A percentile compares a stretch with the other conserved stretches of the same genome.
Evolutionary conservation across 1,284 basidiomycete genomes (phyloP).

Genomic region (Trametes versicolor): DNA sequence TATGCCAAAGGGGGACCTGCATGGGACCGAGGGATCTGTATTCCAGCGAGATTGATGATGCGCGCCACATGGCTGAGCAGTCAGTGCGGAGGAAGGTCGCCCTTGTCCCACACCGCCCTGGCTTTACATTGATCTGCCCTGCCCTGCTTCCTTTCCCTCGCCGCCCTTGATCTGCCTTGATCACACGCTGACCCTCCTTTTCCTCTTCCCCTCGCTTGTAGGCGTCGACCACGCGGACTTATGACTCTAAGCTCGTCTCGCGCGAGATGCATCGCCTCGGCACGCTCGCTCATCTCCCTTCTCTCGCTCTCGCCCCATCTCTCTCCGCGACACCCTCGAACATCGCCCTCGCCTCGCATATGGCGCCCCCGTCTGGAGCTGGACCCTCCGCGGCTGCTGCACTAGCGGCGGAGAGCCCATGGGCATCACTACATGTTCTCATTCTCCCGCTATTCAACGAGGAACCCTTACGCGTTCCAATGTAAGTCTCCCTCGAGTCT

Average conservation of each 20-base stretch:
- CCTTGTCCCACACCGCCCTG: not conserved
- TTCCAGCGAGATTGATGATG: not conserved
- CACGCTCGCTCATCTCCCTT: slow-evolving; percentile 59
- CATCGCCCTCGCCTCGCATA: slow-evolving; percentile 35
- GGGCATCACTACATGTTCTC: slow-evolving; percentile 86
- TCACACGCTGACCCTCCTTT: slow-evolving; percentile 14
- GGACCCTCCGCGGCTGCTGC: slow-evolving; percentile 6
- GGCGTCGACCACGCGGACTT: slow-evolving; percentile 68
- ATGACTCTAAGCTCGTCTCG: slow-evolving; percentile 76
- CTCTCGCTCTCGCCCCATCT: slow-evolving; percentile 49
- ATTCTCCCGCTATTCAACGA: slow-evolving; percentile 93
- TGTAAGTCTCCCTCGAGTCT: slow-evolving; percentile 58
- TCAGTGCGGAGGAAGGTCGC: slow-evolving; percentile 10
- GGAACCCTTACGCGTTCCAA: slow-evolving; percentile 86
- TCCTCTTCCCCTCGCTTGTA: slow-evolving; percentile 13
- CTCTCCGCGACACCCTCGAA: slow-evolving; percentile 51
- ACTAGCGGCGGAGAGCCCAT: slow-evolving; percentile 65
- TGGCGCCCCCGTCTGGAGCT: slow-evolving; percentile 24
- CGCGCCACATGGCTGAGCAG: not conserved
- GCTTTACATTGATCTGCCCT: slow-evolving; percentile 1
- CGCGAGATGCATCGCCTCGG: slow-evolving; percentile 84
- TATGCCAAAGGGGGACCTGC: too few species aligned
- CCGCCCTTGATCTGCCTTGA: slow-evolving; percentile 10
- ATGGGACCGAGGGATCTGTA: not conserved
- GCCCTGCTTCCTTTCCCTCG: slow-evolving; percentile 22